Percentiles rank a stretch among this genome's conserved stretches.
Evolutionary conservation across 2,329 filamentous ascomycete species (phyloP).

Genomic region (Calonectria pauciramosa): DNA sequence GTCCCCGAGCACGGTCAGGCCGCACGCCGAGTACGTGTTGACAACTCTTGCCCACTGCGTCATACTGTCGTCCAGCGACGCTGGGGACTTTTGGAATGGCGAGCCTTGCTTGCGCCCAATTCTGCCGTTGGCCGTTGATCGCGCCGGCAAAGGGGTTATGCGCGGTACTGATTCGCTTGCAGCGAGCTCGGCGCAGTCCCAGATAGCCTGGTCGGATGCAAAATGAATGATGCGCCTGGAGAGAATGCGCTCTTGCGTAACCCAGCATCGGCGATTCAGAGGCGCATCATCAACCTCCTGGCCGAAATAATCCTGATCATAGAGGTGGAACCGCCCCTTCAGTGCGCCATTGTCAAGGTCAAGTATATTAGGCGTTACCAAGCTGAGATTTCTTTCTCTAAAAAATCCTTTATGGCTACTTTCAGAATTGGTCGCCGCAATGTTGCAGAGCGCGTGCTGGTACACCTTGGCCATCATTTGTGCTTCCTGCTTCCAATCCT

Average conservation of each 20-base stretch:
- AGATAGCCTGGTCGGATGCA: slow-evolving; percentile 25
- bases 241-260: slow-evolving; percentile 28
- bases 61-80: background rate
- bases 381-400: background rate
- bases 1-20: slow-evolving; percentile 23
- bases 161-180: background rate
- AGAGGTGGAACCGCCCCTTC: slow-evolving; percentile 7
- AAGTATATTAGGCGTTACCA: background rate
- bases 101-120: slow-evolving; percentile 19
- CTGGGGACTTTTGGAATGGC: background rate
- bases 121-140: background rate
- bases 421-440: slow-evolving; percentile 12
- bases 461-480: slow-evolving; percentile 25
- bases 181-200: slow-evolving; percentile 27
- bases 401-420: slow-evolving; percentile 21
- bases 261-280: slow-evolving; percentile 26
- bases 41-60: slow-evolving; percentile 27
- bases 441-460: slow-evolving; percentile 17
- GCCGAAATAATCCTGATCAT: slow-evolving; percentile 14
- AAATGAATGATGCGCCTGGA: slow-evolving; percentile 31
- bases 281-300: slow-evolving; percentile 22
- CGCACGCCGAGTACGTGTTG: slow-evolving; percentile 25
- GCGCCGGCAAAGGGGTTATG: background rate
- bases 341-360: background rate
- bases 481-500: slow-evolving; percentile 31